Evolutionary conservation across 1,284 basidiomycete species (phyloP), one percentile per base, ranked within the genome.

Genomic region (Agroathelia rolfsii): DNA sequence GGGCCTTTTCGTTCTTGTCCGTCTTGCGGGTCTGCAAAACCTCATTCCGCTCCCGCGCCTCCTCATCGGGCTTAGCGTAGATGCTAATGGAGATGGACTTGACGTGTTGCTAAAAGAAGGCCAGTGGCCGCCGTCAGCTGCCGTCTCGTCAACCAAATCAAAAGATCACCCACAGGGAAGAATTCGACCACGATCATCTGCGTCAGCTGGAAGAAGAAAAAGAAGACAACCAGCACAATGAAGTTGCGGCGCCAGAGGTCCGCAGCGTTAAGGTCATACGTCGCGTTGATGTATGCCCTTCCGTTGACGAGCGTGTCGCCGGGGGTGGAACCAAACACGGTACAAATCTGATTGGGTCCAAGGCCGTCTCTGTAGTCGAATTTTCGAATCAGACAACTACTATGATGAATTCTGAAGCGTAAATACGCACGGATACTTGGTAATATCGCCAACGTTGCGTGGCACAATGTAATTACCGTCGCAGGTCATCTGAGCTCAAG

Each of bases 391-490:
- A 28, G 30, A 43, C 10, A 12, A 22, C 18, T 11, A 31, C 20
- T 15, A 15, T 35, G 19, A 8, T n/a, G 22, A 16, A n/a, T n/a
- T n/a, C 50, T 6, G 7, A 24, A 16, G n/a, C 16, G 7, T 8
- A n/a, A 18, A 20, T 7, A 64, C 72, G 45, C 48, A 77, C 69
- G 81, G 79, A 53, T 83, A 87, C 42, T 71, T 72, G 24, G 58
- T 64, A 24, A 81, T 47, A 9, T 69, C 72, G 1, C 64, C 61
- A 2, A 69, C 68, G 48, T 86, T 85, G 33, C 79, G 64, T 1
- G 87, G 87, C 13, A 85, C 64, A 34, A 88, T 64, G 45, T 72
- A 78, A 20, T 52, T 58, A 9, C 76, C 74, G 47, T 84, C 76
- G 45, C 86, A 89, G 2, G 60, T 61, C 24, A 87, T 51, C 64